A percentile compares a stretch with the other conserved stretches of the same genome.
These are phyloP conservation scores for Oryza brachyantha DNA, from an alignment of 176 grass and related monocot species.

Conservation along the genomic window DNA sequence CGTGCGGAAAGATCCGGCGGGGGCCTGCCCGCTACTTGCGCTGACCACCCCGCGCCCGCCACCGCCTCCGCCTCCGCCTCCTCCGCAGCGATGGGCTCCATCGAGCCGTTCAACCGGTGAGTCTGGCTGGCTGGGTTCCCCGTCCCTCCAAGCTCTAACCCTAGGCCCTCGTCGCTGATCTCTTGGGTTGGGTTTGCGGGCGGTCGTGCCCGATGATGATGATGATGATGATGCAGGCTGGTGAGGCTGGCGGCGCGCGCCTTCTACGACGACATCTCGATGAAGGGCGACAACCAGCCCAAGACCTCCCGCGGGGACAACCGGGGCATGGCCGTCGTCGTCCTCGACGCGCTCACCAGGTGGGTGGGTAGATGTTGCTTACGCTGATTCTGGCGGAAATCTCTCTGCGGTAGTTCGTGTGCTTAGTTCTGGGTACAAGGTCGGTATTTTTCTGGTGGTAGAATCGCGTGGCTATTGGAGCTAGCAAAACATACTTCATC, in stretches of 20 bases:
- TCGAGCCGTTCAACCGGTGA: conserved; percentile 93
- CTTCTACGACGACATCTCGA: conserved; percentile 90
- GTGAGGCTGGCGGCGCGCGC: conserved; percentile 84
- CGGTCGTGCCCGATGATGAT: neutral
- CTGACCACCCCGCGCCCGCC: neutral
- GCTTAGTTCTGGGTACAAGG: neutral
- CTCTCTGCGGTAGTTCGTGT: neutral
- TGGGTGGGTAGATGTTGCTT: conserved; percentile 13
- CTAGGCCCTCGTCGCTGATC: neutral
- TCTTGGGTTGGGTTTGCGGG: conserved; percentile 1
- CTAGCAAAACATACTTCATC: neutral
- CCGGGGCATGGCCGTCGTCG: conserved; percentile 94
- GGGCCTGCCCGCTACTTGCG: neutral
- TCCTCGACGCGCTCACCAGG: conserved; percentile 88
- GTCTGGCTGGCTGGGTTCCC: neutral
- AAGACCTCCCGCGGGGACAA: conserved; percentile 94
- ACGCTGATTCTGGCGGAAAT: neutral
- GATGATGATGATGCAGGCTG: conserved; percentile 52
- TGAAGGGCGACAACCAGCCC: conserved; percentile 90
- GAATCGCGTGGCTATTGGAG: neutral
- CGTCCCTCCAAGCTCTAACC: conserved; percentile 12
- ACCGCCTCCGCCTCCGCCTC: neutral
- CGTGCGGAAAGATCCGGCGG: neutral
- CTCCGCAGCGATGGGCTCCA: conserved; percentile 41
- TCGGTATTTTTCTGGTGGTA: neutral